Base-by-base conservation (phyloP, 345 rosid genomes). In the Arabidopsis arenosa region DNA sequence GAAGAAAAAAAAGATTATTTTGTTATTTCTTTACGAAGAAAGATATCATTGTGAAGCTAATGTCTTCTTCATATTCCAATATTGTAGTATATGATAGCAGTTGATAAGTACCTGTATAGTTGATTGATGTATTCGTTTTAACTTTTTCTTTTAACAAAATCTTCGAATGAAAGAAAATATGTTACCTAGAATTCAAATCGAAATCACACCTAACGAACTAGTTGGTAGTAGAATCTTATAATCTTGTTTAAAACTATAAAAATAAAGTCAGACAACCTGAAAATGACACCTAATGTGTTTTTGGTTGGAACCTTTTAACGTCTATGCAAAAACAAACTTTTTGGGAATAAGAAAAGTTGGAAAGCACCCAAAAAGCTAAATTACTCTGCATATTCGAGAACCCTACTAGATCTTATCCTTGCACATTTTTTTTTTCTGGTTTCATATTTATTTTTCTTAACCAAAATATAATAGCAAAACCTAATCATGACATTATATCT, bases 361-460 rank as follows among this genome's bases (percentile, higher is more conserved):
- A 71, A 70, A 77, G 47, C 62, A 77, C 63, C 67, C 72, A 77
- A 56, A 77, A 77, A 56, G 67, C 72, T 63, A 77, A 45, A 63
- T 4, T 9, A 70, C 61, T 63, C 17, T 77, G 80, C 67, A 77
- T 39, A 77, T 77, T 30, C 76, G 14, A 0, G 76, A 64, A 70
- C 70, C 76, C 53, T 52, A 71, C 44, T 32, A 77, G 10, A 56
- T 77, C 75, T 70, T 77, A 70, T 63, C 72, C 51, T 54, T 39
- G 7, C 54, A 63, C 54, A 6, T 0, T 2, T 4, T 26, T 11
- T 6, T 33, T n/a, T 28, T 23, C 26, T 23, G 26, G 64, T 28
- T 30, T 45, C 47, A 11, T 43, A 2, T 44, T 5, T 7, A 23
- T 37, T 48, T 23, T 3, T 28, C 32, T 28, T 28, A 7, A 7